phyloP scores from a whole-genome alignment of 768 basidiomycete genomes.

The Agaricus subrufescens region DNA sequence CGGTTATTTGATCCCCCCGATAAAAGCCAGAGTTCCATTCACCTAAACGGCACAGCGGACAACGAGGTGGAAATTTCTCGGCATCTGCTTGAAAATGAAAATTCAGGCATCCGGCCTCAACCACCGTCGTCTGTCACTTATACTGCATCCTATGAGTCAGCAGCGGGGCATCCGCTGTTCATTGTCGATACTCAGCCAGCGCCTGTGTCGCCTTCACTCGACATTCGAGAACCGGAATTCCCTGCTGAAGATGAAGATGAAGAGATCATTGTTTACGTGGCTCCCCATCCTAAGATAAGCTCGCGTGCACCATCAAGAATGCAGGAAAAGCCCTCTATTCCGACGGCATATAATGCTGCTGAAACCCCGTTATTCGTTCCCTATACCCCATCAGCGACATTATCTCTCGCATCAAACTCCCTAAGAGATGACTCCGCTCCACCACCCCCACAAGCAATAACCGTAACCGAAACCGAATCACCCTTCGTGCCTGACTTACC shows the following conservation, averaged over 20 bases:
- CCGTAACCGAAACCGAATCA: not conserved
- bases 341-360: not conserved
- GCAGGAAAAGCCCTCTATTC: not conserved
- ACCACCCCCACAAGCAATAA: not conserved
- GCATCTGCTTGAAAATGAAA: no score
- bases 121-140: not conserved
- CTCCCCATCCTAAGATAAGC: conserved; percentile 54
- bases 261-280: conserved; percentile 74
- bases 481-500: not conserved
- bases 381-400: conserved; percentile 15
- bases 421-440: not conserved
- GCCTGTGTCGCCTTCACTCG: conserved; percentile 13
- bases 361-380: conserved; percentile 20
- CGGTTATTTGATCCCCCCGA: conserved; percentile 35
- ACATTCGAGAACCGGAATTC: conserved; percentile 8
- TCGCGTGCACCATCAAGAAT: not conserved
- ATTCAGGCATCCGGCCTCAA: not conserved
- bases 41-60: conserved; percentile 7
- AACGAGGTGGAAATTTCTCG: not conserved
- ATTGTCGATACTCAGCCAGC: conserved; percentile 14
- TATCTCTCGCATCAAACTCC: conserved; percentile 11
- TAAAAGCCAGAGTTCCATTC: not conserved
- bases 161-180: not conserved
- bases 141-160: not conserved
- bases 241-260: conserved; percentile 47